Evolutionary conservation across 495 filamentous ascomycete species (phyloP).

Genomic region (Penicillium cosmopolitanum): DNA sequence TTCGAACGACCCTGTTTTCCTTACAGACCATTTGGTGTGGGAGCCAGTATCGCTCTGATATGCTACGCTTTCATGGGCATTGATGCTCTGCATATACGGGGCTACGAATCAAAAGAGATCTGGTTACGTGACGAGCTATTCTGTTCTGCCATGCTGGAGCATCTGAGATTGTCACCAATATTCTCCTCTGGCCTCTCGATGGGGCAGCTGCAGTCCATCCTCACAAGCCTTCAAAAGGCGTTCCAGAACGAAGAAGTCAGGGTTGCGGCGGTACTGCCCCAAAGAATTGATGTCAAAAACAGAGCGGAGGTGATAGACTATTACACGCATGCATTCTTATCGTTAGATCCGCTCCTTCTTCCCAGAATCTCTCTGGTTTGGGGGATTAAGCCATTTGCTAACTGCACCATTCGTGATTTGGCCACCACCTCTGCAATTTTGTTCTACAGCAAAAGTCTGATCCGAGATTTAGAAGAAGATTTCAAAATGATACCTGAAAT

Average conservation of each 20-base stretch:
- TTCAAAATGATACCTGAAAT: no score
- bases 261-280: not conserved
- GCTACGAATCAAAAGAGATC: no score
- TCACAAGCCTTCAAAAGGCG: not conserved
- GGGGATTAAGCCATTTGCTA: no score
- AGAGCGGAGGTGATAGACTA: not conserved
- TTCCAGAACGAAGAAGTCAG: not conserved
- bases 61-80: not conserved
- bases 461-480: no score
- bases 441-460: no score
- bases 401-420: no score
- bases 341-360: no score
- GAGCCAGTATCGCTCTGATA: slow-evolving; percentile 3
- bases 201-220: not conserved
- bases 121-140: not conserved
- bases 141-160: not conserved
- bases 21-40: slow-evolving; percentile 5
- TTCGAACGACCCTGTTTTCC: not conserved
- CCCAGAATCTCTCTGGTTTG: no score
- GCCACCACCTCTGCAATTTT: no score
- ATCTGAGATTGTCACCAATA: not conserved
- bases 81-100: no score
- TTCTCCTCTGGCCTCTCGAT: not conserved
- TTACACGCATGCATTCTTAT: not conserved
- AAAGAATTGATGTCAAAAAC: not conserved